Base-by-base conservation (phyloP, 306 rosid species). In the Fragaria vesca region DNA sequence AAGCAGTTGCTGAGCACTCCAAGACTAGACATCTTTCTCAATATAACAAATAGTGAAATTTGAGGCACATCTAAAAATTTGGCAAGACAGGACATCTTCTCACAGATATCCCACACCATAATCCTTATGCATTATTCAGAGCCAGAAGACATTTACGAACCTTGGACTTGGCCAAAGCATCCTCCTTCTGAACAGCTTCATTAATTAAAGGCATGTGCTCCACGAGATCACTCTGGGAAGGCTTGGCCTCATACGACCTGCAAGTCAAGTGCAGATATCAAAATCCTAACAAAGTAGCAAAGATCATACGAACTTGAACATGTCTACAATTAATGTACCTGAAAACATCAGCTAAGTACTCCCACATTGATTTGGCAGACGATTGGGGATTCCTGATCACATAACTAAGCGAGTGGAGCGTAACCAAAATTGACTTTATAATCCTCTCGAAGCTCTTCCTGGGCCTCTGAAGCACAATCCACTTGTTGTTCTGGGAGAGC, bases 401-500 rank as follows among this genome's bases (percentile, higher is more conserved):
- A 74, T 71, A 82, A 84, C 87, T 87, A 76, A 95, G 85, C 75
- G 82, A 89, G 20, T 91, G 83, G 74, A 95, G 77, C 1, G 97
- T 87, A 32, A 91, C 68, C 73, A 95, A 77, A 60, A 88, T 69
- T 69, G 95, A 76, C 85, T 91, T 86, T 74, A 92, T 81, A 5
- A 71, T 83, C 8, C 75, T 89, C 84, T 86, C 93, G 38, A 82
- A 95, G 75, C 93, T 82, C 77, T 89, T 90, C 82, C 97, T 86
- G 6, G 98, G 93, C 89, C 86, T 90, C 84, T 84, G 86, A 81
- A 95, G 97, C 70, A 79, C 86, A 61, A 91, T 75, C 98, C 98
- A 95, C 26, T 24, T 69, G 36, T 81, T 76, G 21, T 83, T 87
- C 86, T 88, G 88, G 7, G 89, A 74, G n/a, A 95, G 87, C 78